Base-by-base conservation (phyloP, 495 filamentous ascomycete species). In the Hyaloscypha hepaticicola region DNA sequence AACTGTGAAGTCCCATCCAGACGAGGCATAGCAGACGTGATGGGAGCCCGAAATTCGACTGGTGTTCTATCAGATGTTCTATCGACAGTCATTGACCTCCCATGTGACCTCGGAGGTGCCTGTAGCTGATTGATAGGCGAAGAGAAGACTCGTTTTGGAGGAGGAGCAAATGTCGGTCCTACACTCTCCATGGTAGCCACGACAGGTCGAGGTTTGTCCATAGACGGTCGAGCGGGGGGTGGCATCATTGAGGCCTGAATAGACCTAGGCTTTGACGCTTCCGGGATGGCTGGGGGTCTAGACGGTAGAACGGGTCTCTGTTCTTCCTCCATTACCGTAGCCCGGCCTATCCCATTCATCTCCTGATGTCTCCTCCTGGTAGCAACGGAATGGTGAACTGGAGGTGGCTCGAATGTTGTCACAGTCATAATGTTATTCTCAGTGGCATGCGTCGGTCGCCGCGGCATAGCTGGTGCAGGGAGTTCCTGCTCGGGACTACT, bases 231-330 rank as follows among this genome's bases (percentile, higher is more conserved):
- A 3, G 77, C 76, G 22, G 81, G 82, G 57, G 80, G 80, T 21
- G 81, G 80, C 33, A 73, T 75, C 31, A 75, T 69, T 5, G 70
- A 34, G 7, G 41, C 45, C 28, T 28, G 71, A 24, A 67, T 56
- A 28, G 61, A 60, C 53, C 72, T 74, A 56, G 65, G 65, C 19
- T 68, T 68, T 26, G 58, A 52, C 3, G 64, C 49, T 29, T 81
- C 80, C 1, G 74, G 55, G 3, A 72, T 66, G n/a, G 73, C 75
- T 25, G 67, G 70, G 14, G 80, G 72, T 24, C 88, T 81, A 24
- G 80, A 82, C 24, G 89, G 89, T 31, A 92, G 78, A 25, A 80
- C 79, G 8, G 89, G 89, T 27, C 83, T 82, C 21, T 80, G 77
- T 33, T 85, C 79, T 25, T 78, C 74, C 14, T 76, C 66, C 31